These are phyloP conservation scores for Trichopus zeylanicus DNA, from an alignment of 116 monocot genomes.

Conservation along the genomic window DNA sequence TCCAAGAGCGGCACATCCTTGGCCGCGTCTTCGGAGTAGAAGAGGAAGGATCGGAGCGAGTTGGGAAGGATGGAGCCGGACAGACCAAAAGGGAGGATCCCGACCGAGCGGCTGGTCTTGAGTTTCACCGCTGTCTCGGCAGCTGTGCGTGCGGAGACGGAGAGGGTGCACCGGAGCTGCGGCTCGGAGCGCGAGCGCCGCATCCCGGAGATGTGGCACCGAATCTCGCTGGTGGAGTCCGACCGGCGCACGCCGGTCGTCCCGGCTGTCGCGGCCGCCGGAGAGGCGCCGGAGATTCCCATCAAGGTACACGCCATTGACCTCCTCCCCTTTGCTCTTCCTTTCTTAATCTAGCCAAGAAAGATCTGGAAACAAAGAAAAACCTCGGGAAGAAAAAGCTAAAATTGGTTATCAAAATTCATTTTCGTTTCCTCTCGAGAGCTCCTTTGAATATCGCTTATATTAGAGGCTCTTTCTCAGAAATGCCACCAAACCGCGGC, in stretches of 20 bases:
- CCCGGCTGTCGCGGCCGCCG: not conserved
- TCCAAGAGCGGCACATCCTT: not conserved
- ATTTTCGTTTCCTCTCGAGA: not conserved
- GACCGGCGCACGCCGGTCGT: slow-evolving; percentile 1
- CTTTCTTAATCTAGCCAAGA: not conserved
- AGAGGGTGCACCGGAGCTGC: slow-evolving; percentile 27
- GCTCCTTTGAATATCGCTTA: too few species aligned
- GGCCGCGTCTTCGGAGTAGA: slow-evolving; percentile 8
- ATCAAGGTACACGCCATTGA: slow-evolving; percentile 15
- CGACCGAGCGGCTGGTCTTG: slow-evolving; percentile 31
- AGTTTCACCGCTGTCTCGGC: slow-evolving; percentile 16
- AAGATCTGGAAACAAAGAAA: not conserved
- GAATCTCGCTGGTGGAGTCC: slow-evolving; percentile 14
- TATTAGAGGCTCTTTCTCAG: not conserved
- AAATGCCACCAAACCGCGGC: not conserved
- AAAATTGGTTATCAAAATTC: not conserved
- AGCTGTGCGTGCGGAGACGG: slow-evolving; percentile 7
- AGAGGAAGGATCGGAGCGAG: slow-evolving; percentile 17
- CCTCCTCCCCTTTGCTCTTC: not conserved
- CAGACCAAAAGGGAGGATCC: slow-evolving; percentile 21
- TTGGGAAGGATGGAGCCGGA: slow-evolving; percentile 12
- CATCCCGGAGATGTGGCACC: slow-evolving; percentile 11
- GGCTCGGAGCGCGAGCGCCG: slow-evolving; percentile 59
- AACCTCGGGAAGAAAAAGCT: not conserved
- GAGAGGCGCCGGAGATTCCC: slow-evolving; percentile 4